Percentiles rank a stretch among this genome's conserved stretches.
These are phyloP conservation scores for Trametes punicea DNA, from an alignment of 768 basidiomycete genomes.

Conservation along the genomic window DNA sequence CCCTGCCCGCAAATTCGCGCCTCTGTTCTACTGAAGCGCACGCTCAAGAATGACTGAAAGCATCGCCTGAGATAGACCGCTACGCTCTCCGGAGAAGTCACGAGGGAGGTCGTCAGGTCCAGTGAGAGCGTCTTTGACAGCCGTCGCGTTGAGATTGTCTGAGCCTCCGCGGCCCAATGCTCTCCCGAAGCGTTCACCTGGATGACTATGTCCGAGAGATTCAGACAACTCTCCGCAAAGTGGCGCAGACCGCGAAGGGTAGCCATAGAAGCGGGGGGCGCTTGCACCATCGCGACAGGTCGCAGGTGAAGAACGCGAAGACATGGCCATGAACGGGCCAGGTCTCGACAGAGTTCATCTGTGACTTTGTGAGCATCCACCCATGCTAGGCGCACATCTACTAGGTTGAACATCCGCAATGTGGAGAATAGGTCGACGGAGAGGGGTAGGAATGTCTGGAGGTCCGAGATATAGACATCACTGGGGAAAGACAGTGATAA, in stretches of 20 bases:
- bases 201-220: not conserved
- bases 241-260: conserved; percentile 3
- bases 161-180: not conserved
- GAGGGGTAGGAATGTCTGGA: not conserved
- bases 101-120: not conserved
- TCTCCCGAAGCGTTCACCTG: not conserved
- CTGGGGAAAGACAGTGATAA: not conserved
- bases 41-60: not conserved
- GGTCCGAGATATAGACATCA: not conserved
- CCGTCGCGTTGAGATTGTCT: not conserved
- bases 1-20: not conserved
- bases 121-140: not conserved
- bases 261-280: not conserved
- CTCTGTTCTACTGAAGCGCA: not conserved
- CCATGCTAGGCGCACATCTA: not conserved
- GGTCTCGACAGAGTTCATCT: not conserved
- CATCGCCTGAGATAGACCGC: not conserved
- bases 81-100: not conserved
- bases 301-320: not conserved
- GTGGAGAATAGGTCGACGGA: not conserved
- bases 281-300: not conserved
- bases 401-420: not conserved
- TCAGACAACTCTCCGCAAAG: not conserved
- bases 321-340: not conserved
- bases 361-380: not conserved